Conservation (phyloP, 495 filamentous ascomycete species). For the Aspergillus ostianus region DNA sequence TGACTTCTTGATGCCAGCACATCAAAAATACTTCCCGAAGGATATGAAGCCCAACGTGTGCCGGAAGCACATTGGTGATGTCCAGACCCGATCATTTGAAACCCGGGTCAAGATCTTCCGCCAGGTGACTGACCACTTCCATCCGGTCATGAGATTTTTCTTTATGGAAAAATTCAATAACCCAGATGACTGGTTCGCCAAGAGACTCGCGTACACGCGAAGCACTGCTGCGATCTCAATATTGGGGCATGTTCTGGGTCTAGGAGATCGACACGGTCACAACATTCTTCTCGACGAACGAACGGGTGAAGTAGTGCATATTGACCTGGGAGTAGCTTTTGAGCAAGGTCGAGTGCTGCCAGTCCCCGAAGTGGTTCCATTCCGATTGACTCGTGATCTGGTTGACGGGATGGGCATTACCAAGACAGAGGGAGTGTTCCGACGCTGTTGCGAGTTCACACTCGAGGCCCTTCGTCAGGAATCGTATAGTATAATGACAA, state of each 20-base stretch:
- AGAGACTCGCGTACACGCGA: conserved; percentile 82
- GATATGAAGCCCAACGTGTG: conserved; percentile 74
- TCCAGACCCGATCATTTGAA: conserved; percentile 63
- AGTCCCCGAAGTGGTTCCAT: conserved; percentile 92
- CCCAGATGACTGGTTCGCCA: conserved; percentile 92
- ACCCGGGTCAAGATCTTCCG: conserved; percentile 71
- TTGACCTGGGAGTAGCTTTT: conserved; percentile 94
- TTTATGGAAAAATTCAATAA: conserved; percentile 94
- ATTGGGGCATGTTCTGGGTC: conserved; percentile 85
- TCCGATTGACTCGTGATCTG: conserved; percentile 90
- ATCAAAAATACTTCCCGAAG: conserved; percentile 80
- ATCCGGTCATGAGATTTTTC: conserved; percentile 94
- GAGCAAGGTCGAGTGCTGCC: conserved; percentile 92
- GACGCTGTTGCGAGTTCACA: conserved; percentile 95
- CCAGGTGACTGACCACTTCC: conserved; percentile 73
- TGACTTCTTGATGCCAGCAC: conserved; percentile 87
- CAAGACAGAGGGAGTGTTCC: conserved; percentile 91
- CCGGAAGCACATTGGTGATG: conserved; percentile 72
- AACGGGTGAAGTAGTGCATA: conserved; percentile 93
- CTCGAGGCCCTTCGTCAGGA: conserved; percentile 90
- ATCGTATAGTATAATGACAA: conserved; percentile 93
- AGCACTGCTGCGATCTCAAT: conserved; percentile 94
- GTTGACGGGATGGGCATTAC: conserved; percentile 97
- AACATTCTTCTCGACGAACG: conserved; percentile 92
- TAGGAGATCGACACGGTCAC: conserved; percentile 95